Evolutionary conservation across 2,329 filamentous ascomycete genomes (phyloP).

Genomic region (Berkeleyomyces rouxiae): DNA sequence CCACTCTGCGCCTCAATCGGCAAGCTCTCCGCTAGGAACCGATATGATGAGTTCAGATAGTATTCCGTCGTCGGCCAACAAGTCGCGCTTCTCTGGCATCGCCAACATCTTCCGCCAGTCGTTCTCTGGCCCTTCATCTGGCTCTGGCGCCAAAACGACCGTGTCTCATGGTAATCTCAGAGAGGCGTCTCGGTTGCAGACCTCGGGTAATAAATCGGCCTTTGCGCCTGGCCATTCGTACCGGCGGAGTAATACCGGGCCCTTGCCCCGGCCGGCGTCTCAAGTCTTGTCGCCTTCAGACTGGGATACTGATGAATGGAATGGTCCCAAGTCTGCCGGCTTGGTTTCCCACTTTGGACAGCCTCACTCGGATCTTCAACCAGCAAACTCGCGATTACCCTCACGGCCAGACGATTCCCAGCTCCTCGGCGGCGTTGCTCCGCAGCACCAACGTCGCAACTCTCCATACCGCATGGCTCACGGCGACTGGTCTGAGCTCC

Average conservation of each 20-base stretch:
- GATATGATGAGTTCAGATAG: slow-evolving; percentile 10
- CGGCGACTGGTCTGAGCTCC: slow-evolving; percentile 1
- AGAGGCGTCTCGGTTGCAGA: neutral
- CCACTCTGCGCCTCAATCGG: neutral
- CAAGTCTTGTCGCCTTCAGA: neutral
- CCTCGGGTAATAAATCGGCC: neutral
- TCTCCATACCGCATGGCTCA: slow-evolving; percentile 3
- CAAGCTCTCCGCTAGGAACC: slow-evolving; percentile 5
- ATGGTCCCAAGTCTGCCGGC: neutral
- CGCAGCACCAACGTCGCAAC: neutral
- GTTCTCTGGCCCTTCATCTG: neutral
- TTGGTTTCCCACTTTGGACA: neutral
- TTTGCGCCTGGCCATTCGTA: neutral
- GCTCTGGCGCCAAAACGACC: neutral
- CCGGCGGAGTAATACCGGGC: neutral
- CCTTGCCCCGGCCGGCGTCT: slow-evolving; percentile 3
- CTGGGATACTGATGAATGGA: slow-evolving; percentile 9
- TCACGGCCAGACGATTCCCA: neutral
- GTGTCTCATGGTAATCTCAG: slow-evolving; percentile 3
- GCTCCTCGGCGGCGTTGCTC: neutral
- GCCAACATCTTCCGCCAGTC: slow-evolving; percentile 5
- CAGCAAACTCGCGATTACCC: neutral
- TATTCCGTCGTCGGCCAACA: neutral
- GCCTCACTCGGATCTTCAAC: neutral
- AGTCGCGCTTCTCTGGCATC: slow-evolving; percentile 7